Base-by-base conservation (phyloP, 306 rosid species). In the Prunus kanzakura region DNA sequence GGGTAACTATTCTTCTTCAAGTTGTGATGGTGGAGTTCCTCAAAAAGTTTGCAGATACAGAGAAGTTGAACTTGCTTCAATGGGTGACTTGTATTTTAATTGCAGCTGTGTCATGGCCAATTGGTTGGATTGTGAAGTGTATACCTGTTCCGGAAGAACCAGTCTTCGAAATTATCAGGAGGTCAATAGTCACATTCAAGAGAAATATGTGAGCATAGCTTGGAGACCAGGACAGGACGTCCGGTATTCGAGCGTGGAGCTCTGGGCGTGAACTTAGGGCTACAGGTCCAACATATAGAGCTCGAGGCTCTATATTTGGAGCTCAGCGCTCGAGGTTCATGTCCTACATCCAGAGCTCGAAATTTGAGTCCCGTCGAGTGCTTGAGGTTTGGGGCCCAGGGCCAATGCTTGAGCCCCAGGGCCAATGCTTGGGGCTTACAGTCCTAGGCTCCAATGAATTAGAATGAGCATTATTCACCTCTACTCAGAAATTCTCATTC, bases 81-180 rank as follows among this genome's bases (percentile, higher is more conserved):
- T 91, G 98, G 97, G 84, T 82, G 57, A 60, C 61, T 75, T 93
- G 97, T 55, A 58, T 83, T 64, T 79, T 11, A 7, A 84, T 82
- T 67, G 98, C 96, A 74, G 83, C 89, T 13, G 46, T 91, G 6
- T 85, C 96, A 69, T 93, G 98, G 98, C 97, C 97, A 57, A 84
- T 91, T 76, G 93, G 92, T 55, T 93, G 88, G 89, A 6, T 81
- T 7, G 86, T 87, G 47, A 93, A 91, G 88, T 84, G 56, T 46
- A 66, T 91, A n/a, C 95, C 93, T 12, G 91, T 89, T 50, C 73
- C 90, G 15, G 84, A 86, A 19, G 79, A 84, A 64, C 90, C 87
- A 9, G 79, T 80, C 73, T 70, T 86, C 56, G 71, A 81, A 64
- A 70, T 62, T 56, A 45, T 80, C 55, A 85, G 82, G 82, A 73